Conservation (phyloP, 306 rosid species). For the Gynostemma pentaphyllum region DNA sequence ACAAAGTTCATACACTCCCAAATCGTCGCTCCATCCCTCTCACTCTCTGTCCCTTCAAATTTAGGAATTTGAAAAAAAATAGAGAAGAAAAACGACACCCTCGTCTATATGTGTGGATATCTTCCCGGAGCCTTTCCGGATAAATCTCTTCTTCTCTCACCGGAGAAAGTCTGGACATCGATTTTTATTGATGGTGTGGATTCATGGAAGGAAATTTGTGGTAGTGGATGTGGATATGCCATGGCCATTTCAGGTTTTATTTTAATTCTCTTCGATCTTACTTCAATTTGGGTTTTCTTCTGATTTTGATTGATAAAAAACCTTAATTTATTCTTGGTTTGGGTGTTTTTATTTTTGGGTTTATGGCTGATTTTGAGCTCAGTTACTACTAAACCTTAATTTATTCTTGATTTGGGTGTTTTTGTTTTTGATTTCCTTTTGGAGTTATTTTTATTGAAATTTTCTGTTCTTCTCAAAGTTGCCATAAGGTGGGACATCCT, state of each 20-base stretch:
- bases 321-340: neutral
- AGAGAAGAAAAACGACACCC: constrained; percentile 26
- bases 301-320: neutral
- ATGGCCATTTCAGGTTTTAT: constrained; percentile 69
- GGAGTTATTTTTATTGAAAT: no score
- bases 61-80: constrained; percentile 22
- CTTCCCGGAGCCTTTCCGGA: constrained; percentile 76
- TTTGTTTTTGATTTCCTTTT: no score
- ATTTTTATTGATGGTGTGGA: constrained; percentile 21
- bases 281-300: neutral
- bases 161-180: constrained; percentile 31
- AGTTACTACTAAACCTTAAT: no score
- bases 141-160: constrained; percentile 47
- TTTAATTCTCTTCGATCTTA: constrained; percentile 12
- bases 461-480: no score
- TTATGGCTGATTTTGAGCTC: neutral
- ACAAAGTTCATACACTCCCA: no score
- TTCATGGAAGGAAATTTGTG: constrained; percentile 65
- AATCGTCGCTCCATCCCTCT: no score
- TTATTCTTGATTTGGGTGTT: no score
- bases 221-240: constrained; percentile 95
- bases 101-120: constrained; percentile 80
- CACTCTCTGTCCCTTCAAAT: no score
- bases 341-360: neutral
- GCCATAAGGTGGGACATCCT: no score